Evolutionary conservation across 441 rosid genomes (phyloP).

Genomic region (Euphorbia schlechtendalii): DNA sequence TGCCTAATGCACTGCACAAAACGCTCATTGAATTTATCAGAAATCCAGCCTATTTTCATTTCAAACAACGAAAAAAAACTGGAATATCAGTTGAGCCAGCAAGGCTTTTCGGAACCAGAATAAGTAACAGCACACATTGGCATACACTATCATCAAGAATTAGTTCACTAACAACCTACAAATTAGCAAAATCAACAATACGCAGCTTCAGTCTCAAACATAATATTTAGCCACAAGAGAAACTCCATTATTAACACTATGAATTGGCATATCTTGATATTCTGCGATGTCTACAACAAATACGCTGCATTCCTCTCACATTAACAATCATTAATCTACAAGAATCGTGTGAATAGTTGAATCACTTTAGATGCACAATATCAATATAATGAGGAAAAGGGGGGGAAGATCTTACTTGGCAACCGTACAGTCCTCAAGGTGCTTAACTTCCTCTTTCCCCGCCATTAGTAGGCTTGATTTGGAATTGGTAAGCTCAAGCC

Average conservation of each 20-base stretch:
- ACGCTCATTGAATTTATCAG: slow-evolving; percentile 16
- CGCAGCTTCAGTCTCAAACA: background rate
- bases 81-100: background rate
- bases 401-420: slow-evolving; percentile 38
- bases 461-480: slow-evolving; percentile 26
- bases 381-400: background rate
- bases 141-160: background rate
- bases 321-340: background rate
- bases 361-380: no score
- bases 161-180: background rate
- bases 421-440: slow-evolving; percentile 65
- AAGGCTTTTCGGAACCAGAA: no score
- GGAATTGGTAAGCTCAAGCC: background rate
- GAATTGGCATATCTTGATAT: background rate
- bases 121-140: background rate
- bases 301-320: background rate
- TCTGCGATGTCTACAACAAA: background rate
- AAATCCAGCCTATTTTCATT: background rate
- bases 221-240: no score
- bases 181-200: background rate
- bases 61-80: background rate
- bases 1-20: slow-evolving; percentile 68
- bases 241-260: no score
- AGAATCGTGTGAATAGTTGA: no score
- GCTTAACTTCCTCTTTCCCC: slow-evolving; percentile 46